Base-by-base conservation (phyloP, 2,329 filamentous ascomycete genomes). In the Fusarium palustre region DNA sequence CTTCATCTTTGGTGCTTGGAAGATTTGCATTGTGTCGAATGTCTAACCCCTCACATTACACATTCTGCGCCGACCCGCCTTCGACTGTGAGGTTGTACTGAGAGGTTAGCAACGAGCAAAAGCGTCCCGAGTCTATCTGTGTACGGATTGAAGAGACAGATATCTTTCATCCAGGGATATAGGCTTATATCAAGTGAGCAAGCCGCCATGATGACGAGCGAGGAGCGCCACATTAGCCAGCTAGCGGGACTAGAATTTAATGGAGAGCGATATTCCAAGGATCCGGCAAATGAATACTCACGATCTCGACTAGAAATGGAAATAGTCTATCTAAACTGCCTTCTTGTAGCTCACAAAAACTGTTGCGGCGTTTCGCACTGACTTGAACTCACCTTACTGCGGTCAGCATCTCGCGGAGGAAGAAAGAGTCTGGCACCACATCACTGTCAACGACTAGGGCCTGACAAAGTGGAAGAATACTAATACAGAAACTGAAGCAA, bases 301-400 rank as follows among this genome's bases (percentile, higher is more conserved):
- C 31, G 24, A 45, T 55, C 7, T 31, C 33, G 33, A 46, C 42
- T 55, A 31, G 33, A 55, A 47, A 42, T 33, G 53, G 42, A 55
- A 55, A 45, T 55, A 55, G 42, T 15, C 16, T 4, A 55, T 47
- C 42, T 39, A 33, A 48, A 48, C 34, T 41, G 48, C 54, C n/a
- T 56, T 34, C 43, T 56, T 56, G 11, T 7, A 4, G 54, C 54
- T 34, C 43, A 56, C 28, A 5, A 4, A 34, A 43, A 33, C 18
- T 56, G 54, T 42, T 49, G 43, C 5, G 16, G 43, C 15, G 12
- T 34, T 56, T 25, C 43, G 3, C 38, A 20, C n/a, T 39, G 33
- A 16, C 7, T 5, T 34, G 8, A 34, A 39, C 38, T 20, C 20
- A 12, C 38, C 22, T 41, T 22, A 41, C 24, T 41, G 39, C 39